Conservation (phyloP, 2,329 filamentous ascomycete species). For the Cladobotryum protrusum region DNA sequence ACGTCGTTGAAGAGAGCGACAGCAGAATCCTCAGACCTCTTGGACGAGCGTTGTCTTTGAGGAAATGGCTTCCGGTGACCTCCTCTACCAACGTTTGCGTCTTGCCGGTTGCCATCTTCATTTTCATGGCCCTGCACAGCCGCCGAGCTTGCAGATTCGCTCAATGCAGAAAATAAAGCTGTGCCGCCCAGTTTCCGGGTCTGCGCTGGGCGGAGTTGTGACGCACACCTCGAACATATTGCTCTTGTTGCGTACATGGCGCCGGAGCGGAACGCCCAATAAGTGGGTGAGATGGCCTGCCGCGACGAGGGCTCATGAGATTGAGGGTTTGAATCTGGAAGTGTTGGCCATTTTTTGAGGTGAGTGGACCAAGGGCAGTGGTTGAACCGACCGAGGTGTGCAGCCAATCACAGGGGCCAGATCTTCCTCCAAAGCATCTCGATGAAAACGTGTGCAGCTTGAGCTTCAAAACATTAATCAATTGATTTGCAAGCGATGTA, state of each 20-base stretch:
- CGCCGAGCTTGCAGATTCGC: conserved; percentile 7
- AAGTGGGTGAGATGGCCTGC: background rate
- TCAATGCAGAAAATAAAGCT: conserved; percentile 21
- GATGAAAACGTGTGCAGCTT: too few relatives aligned
- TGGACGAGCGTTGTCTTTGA: conserved; percentile 5
- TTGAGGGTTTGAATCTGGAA: conserved; percentile 1
- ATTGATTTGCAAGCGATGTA: too few relatives aligned
- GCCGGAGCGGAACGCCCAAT: conserved; percentile 5
- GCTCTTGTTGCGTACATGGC: conserved; percentile 30
- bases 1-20: conserved; percentile 32
- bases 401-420: conserved; percentile 3
- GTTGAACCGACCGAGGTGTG: conserved; percentile 10
- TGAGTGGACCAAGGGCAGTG: conserved; percentile 11
- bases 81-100: background rate
- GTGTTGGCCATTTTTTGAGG: conserved; percentile 2
- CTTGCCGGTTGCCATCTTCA: background rate
- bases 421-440: background rate
- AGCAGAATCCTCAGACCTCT: conserved; percentile 17
- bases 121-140: background rate
- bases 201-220: conserved; percentile 19
- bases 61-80: background rate
- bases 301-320: conserved; percentile 8
- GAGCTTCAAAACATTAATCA: too few relatives aligned
- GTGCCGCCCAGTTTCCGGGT: conserved; percentile 15
- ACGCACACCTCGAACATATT: conserved; percentile 30